Conservation (phyloP, 2,329 filamentous ascomycete species). For the Acephala macrosclerotiorum region DNA sequence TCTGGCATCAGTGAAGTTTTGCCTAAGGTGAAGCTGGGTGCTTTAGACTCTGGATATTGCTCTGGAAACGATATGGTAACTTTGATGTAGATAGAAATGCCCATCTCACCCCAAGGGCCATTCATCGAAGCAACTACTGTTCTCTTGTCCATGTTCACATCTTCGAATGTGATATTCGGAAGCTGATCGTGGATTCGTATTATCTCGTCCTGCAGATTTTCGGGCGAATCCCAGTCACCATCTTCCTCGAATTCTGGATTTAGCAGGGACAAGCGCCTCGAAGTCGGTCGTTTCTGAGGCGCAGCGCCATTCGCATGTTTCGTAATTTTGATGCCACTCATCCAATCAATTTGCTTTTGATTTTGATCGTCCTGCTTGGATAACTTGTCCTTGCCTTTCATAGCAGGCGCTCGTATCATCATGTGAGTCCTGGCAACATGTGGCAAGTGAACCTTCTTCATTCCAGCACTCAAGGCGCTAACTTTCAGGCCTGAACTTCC, state of each 20-base stretch:
- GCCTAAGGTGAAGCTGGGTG: conserved; percentile 66
- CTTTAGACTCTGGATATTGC: conserved; percentile 63
- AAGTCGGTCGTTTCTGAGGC: conserved; percentile 32
- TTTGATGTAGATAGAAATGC: conserved; percentile 66
- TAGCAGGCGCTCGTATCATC: conserved; percentile 40
- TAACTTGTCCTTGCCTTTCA: conserved; percentile 42
- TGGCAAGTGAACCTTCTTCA: conserved; percentile 54
- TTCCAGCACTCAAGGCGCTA: conserved; percentile 41
- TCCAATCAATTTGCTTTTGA: conserved; percentile 71
- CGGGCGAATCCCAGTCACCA: conserved; percentile 62
- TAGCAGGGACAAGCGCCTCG: conserved; percentile 41
- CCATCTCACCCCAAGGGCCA: conserved; percentile 67
- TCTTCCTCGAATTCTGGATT: conserved; percentile 44
- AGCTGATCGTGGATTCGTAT: conserved; percentile 67
- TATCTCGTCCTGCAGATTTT: conserved; percentile 70
- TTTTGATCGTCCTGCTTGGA: conserved; percentile 44
- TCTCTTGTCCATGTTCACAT: conserved; percentile 68
- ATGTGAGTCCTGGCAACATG: conserved; percentile 33
- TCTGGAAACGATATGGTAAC: conserved; percentile 66
- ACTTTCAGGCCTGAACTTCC: conserved; percentile 49
- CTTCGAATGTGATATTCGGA: conserved; percentile 69
- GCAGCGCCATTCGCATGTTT: conserved; percentile 36
- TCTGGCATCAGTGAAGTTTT: conserved; percentile 69
- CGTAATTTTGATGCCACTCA: conserved; percentile 72
- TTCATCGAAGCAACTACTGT: conserved; percentile 67